These are phyloP conservation scores for Tubosaeta sp. DNA, from an alignment of 768 basidiomycete species.

Conservation along the genomic window DNA sequence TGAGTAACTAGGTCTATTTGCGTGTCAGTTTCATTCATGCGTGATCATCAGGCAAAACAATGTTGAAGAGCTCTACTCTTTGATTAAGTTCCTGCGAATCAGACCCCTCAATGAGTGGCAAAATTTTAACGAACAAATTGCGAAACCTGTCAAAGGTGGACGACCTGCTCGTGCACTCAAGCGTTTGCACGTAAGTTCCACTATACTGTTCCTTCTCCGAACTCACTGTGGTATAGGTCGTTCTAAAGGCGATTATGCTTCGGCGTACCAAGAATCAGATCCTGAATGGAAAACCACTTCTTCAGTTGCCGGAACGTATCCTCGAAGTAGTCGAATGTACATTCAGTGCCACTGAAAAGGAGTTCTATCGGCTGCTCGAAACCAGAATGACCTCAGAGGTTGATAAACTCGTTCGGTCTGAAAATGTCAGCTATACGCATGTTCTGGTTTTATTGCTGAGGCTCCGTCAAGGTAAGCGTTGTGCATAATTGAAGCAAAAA, in stretches of 20 bases:
- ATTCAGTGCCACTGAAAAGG: conserved; percentile 72
- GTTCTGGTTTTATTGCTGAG: conserved; percentile 72
- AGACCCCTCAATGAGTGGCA: conserved; percentile 78
- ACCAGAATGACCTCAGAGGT: conserved; percentile 61
- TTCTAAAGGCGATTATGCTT: conserved; percentile 85
- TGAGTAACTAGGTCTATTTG: conserved; percentile 21
- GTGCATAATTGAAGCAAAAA: not conserved
- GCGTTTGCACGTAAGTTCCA: conserved; percentile 59
- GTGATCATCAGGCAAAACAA: conserved; percentile 66
- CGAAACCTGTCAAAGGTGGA: conserved; percentile 72
- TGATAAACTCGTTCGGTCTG: conserved; percentile 57
- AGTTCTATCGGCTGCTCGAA: conserved; percentile 75
- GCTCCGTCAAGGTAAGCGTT: conserved; percentile 74
- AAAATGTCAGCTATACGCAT: conserved; percentile 60
- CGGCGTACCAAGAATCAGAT: conserved; percentile 73
- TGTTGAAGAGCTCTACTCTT: conserved; percentile 83
- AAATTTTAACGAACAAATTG: conserved; percentile 75
- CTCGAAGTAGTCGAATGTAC: conserved; percentile 70
- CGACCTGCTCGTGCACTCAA: conserved; percentile 70
- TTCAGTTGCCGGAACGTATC: conserved; percentile 72
- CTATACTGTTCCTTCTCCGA: not conserved
- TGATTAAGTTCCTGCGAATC: conserved; percentile 84
- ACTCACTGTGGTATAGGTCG: conserved; percentile 43
- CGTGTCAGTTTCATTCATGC: not conserved
- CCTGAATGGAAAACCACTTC: conserved; percentile 74